Evolutionary conservation across 495 filamentous ascomycete species (phyloP), one percentile per base, ranked within the genome.

Genomic region (Penicillium diatomitis): DNA sequence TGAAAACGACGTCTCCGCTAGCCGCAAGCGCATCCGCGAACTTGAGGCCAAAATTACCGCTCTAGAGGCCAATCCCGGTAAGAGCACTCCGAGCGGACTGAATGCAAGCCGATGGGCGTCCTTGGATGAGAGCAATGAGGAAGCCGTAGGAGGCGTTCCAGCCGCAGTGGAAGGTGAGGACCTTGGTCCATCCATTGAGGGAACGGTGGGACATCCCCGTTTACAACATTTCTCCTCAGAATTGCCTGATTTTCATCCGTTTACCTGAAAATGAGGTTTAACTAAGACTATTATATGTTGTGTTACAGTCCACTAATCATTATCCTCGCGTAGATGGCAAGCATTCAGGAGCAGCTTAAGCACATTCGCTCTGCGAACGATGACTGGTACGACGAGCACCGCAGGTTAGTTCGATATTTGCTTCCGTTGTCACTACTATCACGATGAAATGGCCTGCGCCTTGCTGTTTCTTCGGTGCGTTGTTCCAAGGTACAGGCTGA

Each of bases 151-250:
- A 34, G 56, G 52, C 42, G 65, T 66, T 62, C 60, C 66, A 60
- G 61, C 66, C 56, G 60, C 63, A 66, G 55, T 48, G 68, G 71
- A 73, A 75, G 70, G 71, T 76, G 71, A 76, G 71, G 66, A 74
- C 59, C 67, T 74, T 64, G 71, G 73, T 61, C 67, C 71, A 69
- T 73, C 69, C 54, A 74, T 76, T 58, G 66, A 76, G 69, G 73
- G 73, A 73, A 72, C 70, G 70, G 73, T 76, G 70, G 69, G 73
- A 64, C 46, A 61, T 66, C 71, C 71, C 65, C 65, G 64, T 68
- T 64, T 63, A 49, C 59, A 59, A 48, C 47, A 64, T 52, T 62
- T 50, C 48, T 67, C 56, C 55, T 67, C 64, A 55, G 47, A 55
- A 49, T 57, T 70, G 44, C 60, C 64, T 46, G 47, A 50, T 55